Evolutionary conservation across 257 asterid genomes (phyloP).

Genomic region (Plantago elongata): DNA sequence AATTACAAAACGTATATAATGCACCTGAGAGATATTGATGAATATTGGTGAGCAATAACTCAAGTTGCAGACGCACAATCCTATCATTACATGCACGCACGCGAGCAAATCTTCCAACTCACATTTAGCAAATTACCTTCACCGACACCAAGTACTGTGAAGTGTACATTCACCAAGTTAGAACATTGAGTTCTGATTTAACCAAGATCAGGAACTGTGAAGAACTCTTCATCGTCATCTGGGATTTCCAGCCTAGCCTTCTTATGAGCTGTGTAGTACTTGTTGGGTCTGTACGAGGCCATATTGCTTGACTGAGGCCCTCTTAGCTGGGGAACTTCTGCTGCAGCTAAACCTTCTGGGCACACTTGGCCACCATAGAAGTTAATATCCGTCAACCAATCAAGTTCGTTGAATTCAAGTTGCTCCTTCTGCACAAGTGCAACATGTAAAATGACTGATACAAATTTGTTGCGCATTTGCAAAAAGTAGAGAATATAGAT

Average conservation of each 20-base stretch:
- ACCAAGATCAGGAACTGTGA: constrained; percentile 94
- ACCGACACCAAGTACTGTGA: constrained; percentile 14
- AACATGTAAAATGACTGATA: neutral
- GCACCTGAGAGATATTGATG: too few relatives aligned
- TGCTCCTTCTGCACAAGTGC: constrained; percentile 56
- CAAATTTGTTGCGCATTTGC: neutral
- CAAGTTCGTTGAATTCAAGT: constrained; percentile 75
- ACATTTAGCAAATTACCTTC: constrained; percentile 9
- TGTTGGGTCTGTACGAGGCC: constrained; percentile 32
- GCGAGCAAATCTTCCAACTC: neutral
- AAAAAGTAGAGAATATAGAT: too few relatives aligned
- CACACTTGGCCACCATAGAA: constrained; percentile 53
- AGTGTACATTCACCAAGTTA: constrained; percentile 10
- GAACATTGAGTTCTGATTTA: constrained; percentile 23
- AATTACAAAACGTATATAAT: too few relatives aligned
- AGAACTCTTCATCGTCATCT: constrained; percentile 69
- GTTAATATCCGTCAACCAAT: constrained; percentile 67
- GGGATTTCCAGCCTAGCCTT: constrained; percentile 58
- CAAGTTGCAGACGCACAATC: neutral
- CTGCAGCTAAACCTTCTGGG: constrained; percentile 48
- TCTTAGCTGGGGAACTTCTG: constrained; percentile 84
- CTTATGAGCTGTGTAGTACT: constrained; percentile 48
- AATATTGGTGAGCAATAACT: neutral
- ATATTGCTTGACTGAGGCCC: constrained; percentile 40
- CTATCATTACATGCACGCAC: neutral